Evolutionary conservation across 169 alveolate species (phyloP), one percentile per base, ranked within the genome.

Genomic region (Plasmodium blacklocki): DNA sequence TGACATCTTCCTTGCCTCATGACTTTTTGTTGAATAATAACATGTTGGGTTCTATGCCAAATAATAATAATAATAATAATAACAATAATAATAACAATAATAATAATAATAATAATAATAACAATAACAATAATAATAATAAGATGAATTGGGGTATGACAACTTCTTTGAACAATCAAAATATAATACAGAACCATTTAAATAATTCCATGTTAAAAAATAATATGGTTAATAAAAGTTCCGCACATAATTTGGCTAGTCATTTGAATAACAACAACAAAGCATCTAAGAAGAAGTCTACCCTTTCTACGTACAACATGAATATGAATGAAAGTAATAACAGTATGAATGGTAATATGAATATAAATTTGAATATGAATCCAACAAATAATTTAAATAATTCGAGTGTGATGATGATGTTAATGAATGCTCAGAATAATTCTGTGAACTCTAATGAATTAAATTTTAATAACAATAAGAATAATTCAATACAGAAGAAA

Each of bases 21-120:
- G 76, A 76, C 32, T 76, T 76, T 49, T 47, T 50, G 15, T 12
- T 71, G 7, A 71, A 18, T 19, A 52, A 71, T 19, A 67, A 14
- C 56, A 23, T n/a, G 23, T 3, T 39, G 47, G 47, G 47, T 39
- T 39, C 62, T 14, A 15, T 54, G 8, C 11, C 19, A 11, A 54
- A 26, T 26, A 26, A 26, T 50, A 50, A 50, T 50, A 50, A n/a
- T 6, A 60, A 60, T 62, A 60, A 60, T 60, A 60, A 23, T 60
- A 60, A 60, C 15, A 60, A 0, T 59, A 59, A 59, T 59, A 59
- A 7, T 59, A 59, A 59, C 18, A 19, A 15, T 58, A 58, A 2
- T 0, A 62, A 14, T 7, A 15, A 45, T 49, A 71, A 47, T n/a
- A 71, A 71, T 71, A 71, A 2, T n/a, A 49, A 15, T 49, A 71